Evolutionary conservation across 2,329 filamentous ascomycete species (phyloP).

Genomic region (Juglanconis juglandina): DNA sequence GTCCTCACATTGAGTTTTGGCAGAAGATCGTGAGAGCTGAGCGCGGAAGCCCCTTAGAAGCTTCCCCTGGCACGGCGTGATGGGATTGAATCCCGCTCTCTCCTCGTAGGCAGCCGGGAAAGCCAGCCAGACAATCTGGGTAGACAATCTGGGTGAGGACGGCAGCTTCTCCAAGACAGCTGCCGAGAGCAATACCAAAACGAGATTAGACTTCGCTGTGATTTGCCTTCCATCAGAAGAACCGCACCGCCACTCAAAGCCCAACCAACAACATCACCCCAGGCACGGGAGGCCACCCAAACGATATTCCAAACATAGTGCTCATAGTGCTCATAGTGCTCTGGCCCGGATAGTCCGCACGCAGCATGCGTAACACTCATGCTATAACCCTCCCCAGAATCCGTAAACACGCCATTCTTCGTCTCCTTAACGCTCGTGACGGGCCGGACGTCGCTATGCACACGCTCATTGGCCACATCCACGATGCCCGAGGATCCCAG

Average conservation of each 20-base stretch:
- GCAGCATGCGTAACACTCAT: not conserved
- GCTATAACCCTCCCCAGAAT: not conserved
- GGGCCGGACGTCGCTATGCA: not conserved
- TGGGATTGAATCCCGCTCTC: too few relatives aligned
- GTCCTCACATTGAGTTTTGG: too few relatives aligned
- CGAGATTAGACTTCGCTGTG: not conserved
- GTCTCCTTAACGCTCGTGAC: not conserved
- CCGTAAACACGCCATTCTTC: not conserved
- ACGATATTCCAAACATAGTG: not conserved
- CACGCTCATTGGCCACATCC: not conserved
- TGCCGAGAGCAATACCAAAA: not conserved
- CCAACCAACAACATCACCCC: not conserved
- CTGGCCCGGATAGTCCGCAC: not conserved
- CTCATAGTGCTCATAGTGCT: too few relatives aligned
- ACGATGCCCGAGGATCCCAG: conserved; percentile 9
- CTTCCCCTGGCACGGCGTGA: too few relatives aligned
- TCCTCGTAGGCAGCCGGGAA: too few relatives aligned
- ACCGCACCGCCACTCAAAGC: not conserved
- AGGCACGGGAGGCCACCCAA: not conserved
- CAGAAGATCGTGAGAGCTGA: too few relatives aligned
- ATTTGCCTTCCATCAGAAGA: not conserved
- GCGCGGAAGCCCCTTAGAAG: too few relatives aligned
- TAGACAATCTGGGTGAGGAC: too few relatives aligned
- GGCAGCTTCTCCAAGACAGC: too few relatives aligned
- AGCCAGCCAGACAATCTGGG: too few relatives aligned